A percentile compares a stretch with the other conserved stretches of the same genome.
phyloP scores from a whole-genome alignment of 2,329 filamentous ascomycete genomes.

The Arthrinium phaeospermum region DNA sequence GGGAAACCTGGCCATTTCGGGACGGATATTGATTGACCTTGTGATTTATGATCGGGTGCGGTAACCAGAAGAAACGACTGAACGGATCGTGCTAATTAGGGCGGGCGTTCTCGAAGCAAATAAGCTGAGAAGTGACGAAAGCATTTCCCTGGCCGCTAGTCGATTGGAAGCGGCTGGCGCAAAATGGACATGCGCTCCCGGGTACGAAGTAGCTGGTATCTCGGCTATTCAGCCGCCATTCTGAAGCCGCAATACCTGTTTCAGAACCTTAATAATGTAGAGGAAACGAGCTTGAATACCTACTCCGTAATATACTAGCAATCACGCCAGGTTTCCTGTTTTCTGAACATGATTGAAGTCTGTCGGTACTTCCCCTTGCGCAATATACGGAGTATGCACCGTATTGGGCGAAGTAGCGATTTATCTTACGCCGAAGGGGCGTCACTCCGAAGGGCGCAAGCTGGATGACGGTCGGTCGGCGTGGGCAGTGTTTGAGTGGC shows the following conservation, averaged over 20 bases:
- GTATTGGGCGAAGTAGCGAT: neutral
- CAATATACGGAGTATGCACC: neutral
- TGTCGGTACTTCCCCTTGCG: neutral
- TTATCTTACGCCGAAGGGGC: neutral
- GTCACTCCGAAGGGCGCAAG: neutral
- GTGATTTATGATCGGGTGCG: constrained; percentile 4
- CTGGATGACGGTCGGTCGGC: neutral
- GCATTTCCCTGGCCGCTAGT: neutral
- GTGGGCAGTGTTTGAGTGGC: constrained; percentile 5
- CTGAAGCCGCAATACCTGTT: neutral
- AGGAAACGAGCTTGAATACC: neutral
- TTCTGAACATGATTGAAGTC: neutral
- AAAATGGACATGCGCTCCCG: neutral
- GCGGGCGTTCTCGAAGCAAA: constrained; percentile 11
- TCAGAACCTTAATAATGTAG: neutral
- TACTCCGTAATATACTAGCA: neutral
- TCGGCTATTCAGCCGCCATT: constrained; percentile 7
- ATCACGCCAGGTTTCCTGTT: neutral
- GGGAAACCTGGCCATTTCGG: neutral
- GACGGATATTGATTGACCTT: neutral
- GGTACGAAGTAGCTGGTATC: neutral
- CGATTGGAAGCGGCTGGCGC: neutral
- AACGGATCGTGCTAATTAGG: neutral
- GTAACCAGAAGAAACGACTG: neutral
- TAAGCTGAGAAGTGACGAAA: constrained; percentile 13